Base-by-base conservation (phyloP, 2,329 filamentous ascomycete species). In the Amesomyces nigricolor region DNA sequence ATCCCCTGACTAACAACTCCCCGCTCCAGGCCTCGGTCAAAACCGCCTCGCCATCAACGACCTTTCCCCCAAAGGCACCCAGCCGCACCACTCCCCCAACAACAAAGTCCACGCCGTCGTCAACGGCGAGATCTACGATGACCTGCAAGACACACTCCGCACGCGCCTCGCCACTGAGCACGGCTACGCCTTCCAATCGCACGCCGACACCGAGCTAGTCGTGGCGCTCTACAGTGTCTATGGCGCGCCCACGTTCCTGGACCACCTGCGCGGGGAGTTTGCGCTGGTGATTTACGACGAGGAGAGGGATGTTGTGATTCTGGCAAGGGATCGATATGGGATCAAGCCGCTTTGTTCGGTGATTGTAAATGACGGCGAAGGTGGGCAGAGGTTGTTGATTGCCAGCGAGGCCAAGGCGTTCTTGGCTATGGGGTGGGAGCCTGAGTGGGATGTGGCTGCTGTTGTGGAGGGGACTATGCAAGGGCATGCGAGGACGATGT, bases 291-390 rank as follows among this genome's bases (percentile, higher is more conserved):
- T 82, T 1, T 79, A 75, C 53, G 79, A 83, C 58, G 71, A 71
- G 13, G 66, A 69, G 13, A 63, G 66, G 1, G 64, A 73, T 53
- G 56, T 70, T 0, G 67, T 81, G 40, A 65, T 82, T 38, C 77
- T 74, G 0, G 78, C 70, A 1, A 66, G 78, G 16, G 80, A 83
- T 62, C 73, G 79, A 0, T 82, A 75, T 63, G 80, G 80, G 3
- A 78, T 83, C 62, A 83, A 83, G 64, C 78, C 79, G 2, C 69
- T 83, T 16, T 77, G 78, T 54, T 82, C 74, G 67, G 80, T 77
- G 0, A 56, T 73, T 1, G 59, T 71, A 22, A 22, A 22, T 1
- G 65, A 65, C 5, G 68, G 66, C 5, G 52, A 30, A 0, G 37
- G 29, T 8, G 40, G 13, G 22, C 9, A 45, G 14, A n/a, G 51